phyloP scores from a whole-genome alignment of 2,329 filamentous ascomycete species.

The Cladosporium sp. region DNA sequence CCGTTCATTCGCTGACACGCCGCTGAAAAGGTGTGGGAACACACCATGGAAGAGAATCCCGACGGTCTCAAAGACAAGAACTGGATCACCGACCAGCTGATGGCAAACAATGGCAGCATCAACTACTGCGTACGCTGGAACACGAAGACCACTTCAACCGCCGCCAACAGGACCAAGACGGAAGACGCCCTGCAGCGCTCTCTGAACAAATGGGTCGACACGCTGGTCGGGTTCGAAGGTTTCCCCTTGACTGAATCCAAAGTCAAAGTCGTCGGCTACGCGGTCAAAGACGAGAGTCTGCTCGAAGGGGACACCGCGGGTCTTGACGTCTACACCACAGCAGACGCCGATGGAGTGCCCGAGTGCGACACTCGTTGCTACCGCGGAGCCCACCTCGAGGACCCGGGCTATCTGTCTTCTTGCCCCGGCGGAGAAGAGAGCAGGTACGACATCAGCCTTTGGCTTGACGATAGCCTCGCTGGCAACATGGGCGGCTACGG shows the following conservation, averaged over 20 bases:
- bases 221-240: conserved; percentile 42
- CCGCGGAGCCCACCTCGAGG: conserved; percentile 43
- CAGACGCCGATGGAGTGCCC: conserved; percentile 39
- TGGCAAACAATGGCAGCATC: conserved; percentile 28
- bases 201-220: conserved; percentile 41
- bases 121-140: conserved; percentile 47
- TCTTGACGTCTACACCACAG: conserved; percentile 42
- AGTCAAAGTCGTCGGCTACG: conserved; percentile 43
- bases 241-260: conserved; percentile 41
- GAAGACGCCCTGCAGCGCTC: conserved; percentile 33
- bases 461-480: conserved; percentile 43
- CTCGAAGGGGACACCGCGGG: conserved; percentile 35
- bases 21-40: conserved; percentile 5
- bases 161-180: conserved; percentile 38
- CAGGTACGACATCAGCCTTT: conserved; percentile 46
- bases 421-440: conserved; percentile 34
- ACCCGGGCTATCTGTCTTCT: conserved; percentile 33
- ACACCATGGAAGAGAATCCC: conserved; percentile 11
- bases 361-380: conserved; percentile 42
- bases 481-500: conserved; percentile 42
- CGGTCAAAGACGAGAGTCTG: conserved; percentile 36
- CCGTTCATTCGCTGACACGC: neutral
- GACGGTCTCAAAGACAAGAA: conserved; percentile 11
- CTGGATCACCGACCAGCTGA: conserved; percentile 13
- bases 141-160: conserved; percentile 34